Evolutionary conservation across 768 basidiomycete species (phyloP).

Genomic region (Leucosporidium scottii): DNA sequence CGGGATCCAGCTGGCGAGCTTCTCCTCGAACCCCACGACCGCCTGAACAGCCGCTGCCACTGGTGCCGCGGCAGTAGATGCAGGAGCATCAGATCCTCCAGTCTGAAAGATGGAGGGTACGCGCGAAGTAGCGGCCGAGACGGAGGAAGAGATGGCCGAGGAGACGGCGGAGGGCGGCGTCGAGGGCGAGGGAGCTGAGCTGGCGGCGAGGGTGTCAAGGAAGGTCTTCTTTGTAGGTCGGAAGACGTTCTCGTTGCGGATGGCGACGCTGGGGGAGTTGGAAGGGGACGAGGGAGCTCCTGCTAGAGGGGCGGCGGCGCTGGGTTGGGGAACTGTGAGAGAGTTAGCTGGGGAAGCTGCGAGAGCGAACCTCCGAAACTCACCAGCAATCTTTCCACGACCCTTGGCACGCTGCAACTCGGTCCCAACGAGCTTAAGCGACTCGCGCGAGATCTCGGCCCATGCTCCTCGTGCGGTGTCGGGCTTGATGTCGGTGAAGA

Average conservation of each 20-base stretch:
- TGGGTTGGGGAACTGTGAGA: not conserved
- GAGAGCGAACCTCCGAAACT: not conserved
- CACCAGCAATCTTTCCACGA: conserved; percentile 9
- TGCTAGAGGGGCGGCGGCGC: not conserved
- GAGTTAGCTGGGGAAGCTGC: not conserved
- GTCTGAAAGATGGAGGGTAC: conserved; percentile 31
- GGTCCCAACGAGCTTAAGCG: conserved; percentile 26
- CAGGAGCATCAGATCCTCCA: not conserved
- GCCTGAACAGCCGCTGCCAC: not conserved
- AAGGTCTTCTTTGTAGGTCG: conserved; percentile 11
- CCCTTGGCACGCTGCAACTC: conserved; percentile 30
- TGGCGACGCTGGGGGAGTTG: not conserved
- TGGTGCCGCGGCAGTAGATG: not conserved
- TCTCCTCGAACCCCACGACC: conserved; percentile 13
- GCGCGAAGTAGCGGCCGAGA: conserved; percentile 6
- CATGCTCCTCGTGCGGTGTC: conserved; percentile 16
- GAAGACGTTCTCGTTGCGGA: conserved; percentile 20
- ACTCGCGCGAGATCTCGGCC: conserved; percentile 28
- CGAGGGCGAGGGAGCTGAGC: not conserved
- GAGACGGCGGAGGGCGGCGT: not conserved
- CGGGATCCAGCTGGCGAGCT: conserved; percentile 12
- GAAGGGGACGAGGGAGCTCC: not conserved
- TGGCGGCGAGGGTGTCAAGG: conserved; percentile 26
- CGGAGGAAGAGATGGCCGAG: conserved; percentile 4
- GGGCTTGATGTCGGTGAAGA: conserved; percentile 32